phyloP scores from a whole-genome alignment of 1,139 yeast species.

The Saccharomyces uvarum region DNA sequence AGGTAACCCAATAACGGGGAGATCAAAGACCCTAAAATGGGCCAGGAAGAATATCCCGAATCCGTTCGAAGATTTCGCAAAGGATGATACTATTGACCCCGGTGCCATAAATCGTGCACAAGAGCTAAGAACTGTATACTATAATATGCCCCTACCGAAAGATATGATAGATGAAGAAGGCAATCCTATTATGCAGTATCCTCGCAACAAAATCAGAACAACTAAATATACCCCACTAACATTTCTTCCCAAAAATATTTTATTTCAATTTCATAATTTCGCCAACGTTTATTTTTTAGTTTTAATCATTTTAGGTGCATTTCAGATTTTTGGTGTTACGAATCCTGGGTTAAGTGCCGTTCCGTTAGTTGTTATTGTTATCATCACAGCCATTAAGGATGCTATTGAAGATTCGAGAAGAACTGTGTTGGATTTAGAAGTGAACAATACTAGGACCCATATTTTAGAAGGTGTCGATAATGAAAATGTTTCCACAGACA shows the following conservation, averaged over 20 bases:
- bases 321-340: constrained; percentile 85
- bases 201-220: constrained; percentile 89
- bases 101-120: constrained; percentile 24
- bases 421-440: constrained; percentile 68
- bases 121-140: constrained; percentile 47
- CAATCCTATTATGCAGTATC: constrained; percentile 47
- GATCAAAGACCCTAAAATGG: constrained; percentile 37
- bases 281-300: constrained; percentile 85
- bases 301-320: constrained; percentile 75
- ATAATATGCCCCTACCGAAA: constrained; percentile 63
- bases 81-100: constrained; percentile 22
- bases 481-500: constrained; percentile 63
- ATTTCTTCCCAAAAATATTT: constrained; percentile 77
- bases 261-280: constrained; percentile 74
- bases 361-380: constrained; percentile 86
- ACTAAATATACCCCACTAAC: constrained; percentile 89
- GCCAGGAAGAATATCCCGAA: constrained; percentile 29
- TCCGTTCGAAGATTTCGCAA: constrained; percentile 27
- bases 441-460: constrained; percentile 82
- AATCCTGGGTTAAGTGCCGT: constrained; percentile 87
- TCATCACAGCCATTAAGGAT: constrained; percentile 83
- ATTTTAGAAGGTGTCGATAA: constrained; percentile 63
- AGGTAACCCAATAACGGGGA: constrained; percentile 67
- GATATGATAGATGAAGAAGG: constrained; percentile 57
- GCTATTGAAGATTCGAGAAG: constrained; percentile 91